These are phyloP conservation scores for Candida patagonica DNA, from an alignment of 805 yeast genomes.

Conservation along the genomic window DNA sequence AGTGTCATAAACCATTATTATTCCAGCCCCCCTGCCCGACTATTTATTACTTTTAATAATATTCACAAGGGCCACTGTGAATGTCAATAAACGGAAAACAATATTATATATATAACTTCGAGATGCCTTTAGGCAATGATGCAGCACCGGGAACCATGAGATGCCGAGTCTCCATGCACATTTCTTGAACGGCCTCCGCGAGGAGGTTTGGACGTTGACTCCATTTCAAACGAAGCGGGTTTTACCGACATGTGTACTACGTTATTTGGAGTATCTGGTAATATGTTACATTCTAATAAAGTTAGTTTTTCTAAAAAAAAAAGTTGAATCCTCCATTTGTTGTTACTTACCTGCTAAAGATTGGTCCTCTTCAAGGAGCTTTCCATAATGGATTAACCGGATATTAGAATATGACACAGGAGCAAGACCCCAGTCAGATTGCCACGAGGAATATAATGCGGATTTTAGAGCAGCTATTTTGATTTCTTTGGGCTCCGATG, in stretches of 20 bases:
- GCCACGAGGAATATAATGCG: conserved; percentile 18
- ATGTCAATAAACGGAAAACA: no score
- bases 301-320: background rate
- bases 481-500: conserved; percentile 13
- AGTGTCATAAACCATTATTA: no score
- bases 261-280: conserved; percentile 15
- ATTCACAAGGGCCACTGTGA: no score
- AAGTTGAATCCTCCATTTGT: no score
- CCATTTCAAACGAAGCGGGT: conserved; percentile 23
- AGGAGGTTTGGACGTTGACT: conserved; percentile 2
- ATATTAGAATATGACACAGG: conserved; percentile 14
- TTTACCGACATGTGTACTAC: conserved; percentile 26
- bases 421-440: conserved; percentile 19
- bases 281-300: conserved; percentile 13
- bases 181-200: background rate
- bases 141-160: conserved; percentile 11
- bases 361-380: conserved; percentile 20
- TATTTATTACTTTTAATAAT: no score
- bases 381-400: conserved; percentile 28
- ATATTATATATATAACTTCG: no score
- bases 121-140: conserved; percentile 7
- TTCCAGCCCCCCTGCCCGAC: no score
- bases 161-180: background rate
- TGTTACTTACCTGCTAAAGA: conserved; percentile 9
- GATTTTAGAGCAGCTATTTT: conserved; percentile 14